Evolutionary conservation across 139 green algal genomes (phyloP), one percentile per base, ranked within the genome.

Genomic region (Dunaliella primolecta): DNA sequence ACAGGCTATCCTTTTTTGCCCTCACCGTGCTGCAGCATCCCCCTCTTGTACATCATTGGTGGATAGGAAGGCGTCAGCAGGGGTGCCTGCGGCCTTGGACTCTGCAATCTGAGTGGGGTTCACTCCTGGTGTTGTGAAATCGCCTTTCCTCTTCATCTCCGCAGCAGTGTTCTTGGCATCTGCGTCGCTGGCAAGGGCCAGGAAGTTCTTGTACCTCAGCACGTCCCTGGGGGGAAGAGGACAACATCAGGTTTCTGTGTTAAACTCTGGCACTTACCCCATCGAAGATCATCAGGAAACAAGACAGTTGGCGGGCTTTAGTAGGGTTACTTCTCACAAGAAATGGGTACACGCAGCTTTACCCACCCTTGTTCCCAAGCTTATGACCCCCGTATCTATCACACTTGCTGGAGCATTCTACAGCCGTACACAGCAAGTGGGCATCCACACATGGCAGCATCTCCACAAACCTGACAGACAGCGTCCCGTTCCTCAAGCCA

Each of bases 121-220:
- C 23, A 77, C 33, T 15, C 55, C 76, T 1, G 84, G 88, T 20
- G 71, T 86, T n/a, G 89, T 88, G 81, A 92, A 92, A 85, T 91
- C 89, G 20, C 83, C 70, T 24, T 34, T 46, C 24, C 30, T 24
- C 89, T 95, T 93, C 88, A 94, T 91, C 21, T 80, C 76, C 15
- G 78, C 87, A 21, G 87, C 89, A 3, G 36, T 35, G 76, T 85
- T 91, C 56, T 85, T 88, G 76, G 93, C 86, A 33, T 89, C 85
- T 29, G 80, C 38, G 23, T 90, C 85, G 1, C 89, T 90, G 84
- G 89, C 87, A 11, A 95, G 90, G 57, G 89, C 89, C 23, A 94
- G 83, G 89, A 94, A 95, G 38, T 89, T 84, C 38, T 91, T 91
- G 88, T 94, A 95, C 36, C 93, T 78, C 74, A 83, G 75, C 35